phyloP scores from a whole-genome alignment of 306 rosid genomes.

The Fagus crenata region DNA sequence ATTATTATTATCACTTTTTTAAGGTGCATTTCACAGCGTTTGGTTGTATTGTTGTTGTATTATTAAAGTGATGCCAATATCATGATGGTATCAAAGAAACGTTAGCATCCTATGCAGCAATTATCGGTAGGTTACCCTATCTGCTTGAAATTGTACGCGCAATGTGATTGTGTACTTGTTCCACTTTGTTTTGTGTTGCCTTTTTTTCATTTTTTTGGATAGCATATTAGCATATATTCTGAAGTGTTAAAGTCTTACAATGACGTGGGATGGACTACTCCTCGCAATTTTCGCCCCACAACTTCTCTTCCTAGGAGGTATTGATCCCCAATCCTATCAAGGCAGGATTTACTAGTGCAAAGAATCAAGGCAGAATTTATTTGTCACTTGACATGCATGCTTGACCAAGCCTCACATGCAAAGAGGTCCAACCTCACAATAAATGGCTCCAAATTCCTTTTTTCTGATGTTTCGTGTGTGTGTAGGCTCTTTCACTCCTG shows the following conservation, averaged over 20 bases:
- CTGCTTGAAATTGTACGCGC: too few relatives aligned
- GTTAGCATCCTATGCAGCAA: not conserved
- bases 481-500: too few relatives aligned
- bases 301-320: too few relatives aligned
- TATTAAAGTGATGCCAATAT: not conserved
- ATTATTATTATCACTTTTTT: not conserved
- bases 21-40: not conserved
- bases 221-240: constrained; percentile 27
- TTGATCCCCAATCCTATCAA: too few relatives aligned
- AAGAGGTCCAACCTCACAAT: too few relatives aligned
- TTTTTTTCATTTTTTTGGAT: not conserved
- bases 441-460: too few relatives aligned
- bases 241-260: constrained; percentile 3
- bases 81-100: not conserved
- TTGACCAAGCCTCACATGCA: too few relatives aligned
- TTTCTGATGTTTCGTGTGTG: too few relatives aligned
- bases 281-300: too few relatives aligned
- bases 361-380: too few relatives aligned
- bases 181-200: not conserved
- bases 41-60: not conserved
- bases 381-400: too few relatives aligned
- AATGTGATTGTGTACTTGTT: not conserved
- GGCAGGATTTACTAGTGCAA: too few relatives aligned
- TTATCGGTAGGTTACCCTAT: not conserved
- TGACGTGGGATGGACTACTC: not conserved